These are phyloP conservation scores for Tieghemostelium lacteum DNA, from an alignment of 78 protist species.

Conservation along the genomic window DNA sequence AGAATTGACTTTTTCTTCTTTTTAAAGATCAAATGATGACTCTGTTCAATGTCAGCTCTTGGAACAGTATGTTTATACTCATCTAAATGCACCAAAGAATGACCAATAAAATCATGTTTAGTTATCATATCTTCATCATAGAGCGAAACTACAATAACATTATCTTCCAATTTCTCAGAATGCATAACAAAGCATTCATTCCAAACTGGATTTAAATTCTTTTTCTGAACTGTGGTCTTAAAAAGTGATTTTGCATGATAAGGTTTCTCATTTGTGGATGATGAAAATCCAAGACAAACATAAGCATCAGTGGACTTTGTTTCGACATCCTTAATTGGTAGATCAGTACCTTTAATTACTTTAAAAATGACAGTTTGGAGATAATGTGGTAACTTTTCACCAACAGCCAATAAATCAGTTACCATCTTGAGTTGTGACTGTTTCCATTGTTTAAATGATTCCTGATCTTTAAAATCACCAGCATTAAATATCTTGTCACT, in stretches of 20 bases:
- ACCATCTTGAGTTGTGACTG: too few relatives aligned
- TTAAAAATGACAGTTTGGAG: not conserved
- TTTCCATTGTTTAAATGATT: too few relatives aligned
- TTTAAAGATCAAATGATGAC: too few relatives aligned
- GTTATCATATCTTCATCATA: constrained; percentile 38
- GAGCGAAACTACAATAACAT: not conserved
- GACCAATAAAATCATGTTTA: constrained; percentile 56
- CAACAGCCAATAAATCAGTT: not conserved
- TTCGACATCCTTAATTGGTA: not conserved
- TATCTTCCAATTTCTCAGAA: constrained; percentile 5
- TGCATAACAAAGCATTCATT: constrained; percentile 24
- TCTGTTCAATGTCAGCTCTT: too few relatives aligned
- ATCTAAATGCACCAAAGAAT: not conserved
- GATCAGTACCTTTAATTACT: not conserved
- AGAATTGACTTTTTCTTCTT: too few relatives aligned
- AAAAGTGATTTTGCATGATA: not conserved
- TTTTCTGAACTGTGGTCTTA: constrained; percentile 17
- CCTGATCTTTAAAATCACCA: too few relatives aligned
- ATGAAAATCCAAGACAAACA: not conserved
- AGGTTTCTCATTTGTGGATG: not conserved
- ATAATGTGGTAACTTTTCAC: not conserved
- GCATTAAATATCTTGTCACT: not conserved
- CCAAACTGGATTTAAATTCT: constrained; percentile 25
- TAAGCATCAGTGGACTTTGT: not conserved
- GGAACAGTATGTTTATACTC: not conserved